Conservation (phyloP, 352 stramenopile genomes). For the Phytophthora meadii region DNA sequence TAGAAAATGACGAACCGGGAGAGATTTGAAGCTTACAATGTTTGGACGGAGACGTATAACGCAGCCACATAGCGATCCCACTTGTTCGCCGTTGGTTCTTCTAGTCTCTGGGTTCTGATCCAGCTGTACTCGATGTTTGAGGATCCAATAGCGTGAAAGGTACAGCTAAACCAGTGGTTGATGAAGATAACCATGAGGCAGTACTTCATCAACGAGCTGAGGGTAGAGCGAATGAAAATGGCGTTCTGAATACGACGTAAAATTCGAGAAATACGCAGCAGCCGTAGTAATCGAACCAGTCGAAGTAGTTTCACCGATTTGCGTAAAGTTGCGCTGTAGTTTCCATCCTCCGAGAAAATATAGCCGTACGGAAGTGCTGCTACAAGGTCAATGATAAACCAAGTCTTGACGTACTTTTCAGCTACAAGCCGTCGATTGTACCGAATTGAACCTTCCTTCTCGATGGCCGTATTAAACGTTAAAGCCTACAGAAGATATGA, state of each 20-base stretch:
- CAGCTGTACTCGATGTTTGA: constrained; percentile 44
- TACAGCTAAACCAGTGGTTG: constrained; percentile 79
- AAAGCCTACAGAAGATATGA: constrained; percentile 36
- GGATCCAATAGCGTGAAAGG: constrained; percentile 60
- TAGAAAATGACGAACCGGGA: background rate
- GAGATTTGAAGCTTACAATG: constrained; percentile 46
- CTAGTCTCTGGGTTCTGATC: constrained; percentile 50
- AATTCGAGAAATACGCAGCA: constrained; percentile 79
- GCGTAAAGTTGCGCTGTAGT: constrained; percentile 38
- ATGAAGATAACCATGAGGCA: constrained; percentile 74
- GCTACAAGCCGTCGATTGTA: constrained; percentile 50
- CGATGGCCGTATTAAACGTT: constrained; percentile 65
- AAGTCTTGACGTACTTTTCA: constrained; percentile 49
- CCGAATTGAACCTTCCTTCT: constrained; percentile 56
- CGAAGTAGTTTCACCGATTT: constrained; percentile 68
- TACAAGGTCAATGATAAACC: constrained; percentile 58
- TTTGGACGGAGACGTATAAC: constrained; percentile 79
- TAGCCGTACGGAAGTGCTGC: constrained; percentile 62
- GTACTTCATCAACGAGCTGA: constrained; percentile 73
- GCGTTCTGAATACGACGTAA: constrained; percentile 70
- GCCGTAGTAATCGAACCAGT: constrained; percentile 61
- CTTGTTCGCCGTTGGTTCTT: constrained; percentile 39
- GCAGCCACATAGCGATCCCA: constrained; percentile 72
- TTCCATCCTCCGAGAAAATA: constrained; percentile 32
- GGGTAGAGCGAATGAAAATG: constrained; percentile 75